A percentile compares a stretch with the other conserved stretches of the same genome.
Conservation (phyloP, 129 eudicot genomes). For the Escallonia herrerae region DNA sequence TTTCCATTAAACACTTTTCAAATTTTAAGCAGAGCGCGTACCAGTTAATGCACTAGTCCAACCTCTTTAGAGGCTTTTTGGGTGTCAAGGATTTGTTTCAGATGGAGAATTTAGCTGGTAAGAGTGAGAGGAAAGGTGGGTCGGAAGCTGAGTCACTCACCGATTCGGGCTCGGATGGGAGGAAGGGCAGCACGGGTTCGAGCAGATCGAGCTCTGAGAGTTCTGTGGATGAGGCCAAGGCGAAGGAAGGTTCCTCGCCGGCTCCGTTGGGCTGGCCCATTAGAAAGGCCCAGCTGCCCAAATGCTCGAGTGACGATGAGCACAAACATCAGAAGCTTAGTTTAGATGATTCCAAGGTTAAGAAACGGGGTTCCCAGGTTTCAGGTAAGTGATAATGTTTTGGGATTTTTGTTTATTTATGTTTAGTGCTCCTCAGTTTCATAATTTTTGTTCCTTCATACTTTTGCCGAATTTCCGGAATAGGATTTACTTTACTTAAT, state of each 20-base stretch:
- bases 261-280: constrained; percentile 80
- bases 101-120: constrained; percentile 36
- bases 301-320: constrained; percentile 24
- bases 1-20: not conserved
- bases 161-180: constrained; percentile 11
- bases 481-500: too few species aligned
- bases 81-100: not conserved
- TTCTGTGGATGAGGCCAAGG: constrained; percentile 21
- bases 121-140: constrained; percentile 26
- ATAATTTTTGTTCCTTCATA: too few species aligned
- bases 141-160: constrained; percentile 13
- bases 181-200: constrained; percentile 22
- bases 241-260: constrained; percentile 28
- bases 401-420: not conserved
- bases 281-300: constrained; percentile 40
- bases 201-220: constrained; percentile 37
- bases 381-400: constrained; percentile 46
- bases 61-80: too few species aligned
- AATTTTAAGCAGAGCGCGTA: too few species aligned
- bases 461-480: too few species aligned
- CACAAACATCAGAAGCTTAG: constrained; percentile 20
- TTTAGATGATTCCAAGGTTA: constrained; percentile 26
- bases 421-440: too few species aligned
- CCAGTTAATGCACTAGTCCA: too few species aligned
- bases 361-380: constrained; percentile 38